phyloP scores from a whole-genome alignment of 1,284 basidiomycete genomes.

The Amylostereum areolatum region DNA sequence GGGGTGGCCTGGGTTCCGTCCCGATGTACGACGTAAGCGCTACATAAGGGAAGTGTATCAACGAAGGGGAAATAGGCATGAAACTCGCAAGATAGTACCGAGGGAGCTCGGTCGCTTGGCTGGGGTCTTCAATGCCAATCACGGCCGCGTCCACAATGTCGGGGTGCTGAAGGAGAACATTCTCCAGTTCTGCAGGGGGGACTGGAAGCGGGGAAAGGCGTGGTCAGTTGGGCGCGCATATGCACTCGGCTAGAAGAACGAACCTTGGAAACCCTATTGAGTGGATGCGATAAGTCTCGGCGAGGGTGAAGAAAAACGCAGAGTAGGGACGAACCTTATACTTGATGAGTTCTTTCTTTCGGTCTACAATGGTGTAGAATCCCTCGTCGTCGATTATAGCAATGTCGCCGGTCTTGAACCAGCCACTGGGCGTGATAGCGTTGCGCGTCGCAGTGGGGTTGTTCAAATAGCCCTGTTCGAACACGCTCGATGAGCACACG shows the following conservation, averaged over 20 bases:
- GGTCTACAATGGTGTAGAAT: slow-evolving; percentile 59
- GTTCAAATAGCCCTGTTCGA: slow-evolving; percentile 54
- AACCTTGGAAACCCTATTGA: slow-evolving; percentile 24
- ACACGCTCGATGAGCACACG: neutral
- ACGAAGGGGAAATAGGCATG: neutral
- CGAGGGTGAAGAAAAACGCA: neutral
- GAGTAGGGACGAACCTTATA: slow-evolving; percentile 48
- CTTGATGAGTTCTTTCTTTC: slow-evolving; percentile 81
- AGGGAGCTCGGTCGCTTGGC: slow-evolving; percentile 73
- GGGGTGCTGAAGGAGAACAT: slow-evolving; percentile 65
- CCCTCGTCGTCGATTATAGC: slow-evolving; percentile 59
- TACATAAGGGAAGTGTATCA: slow-evolving; percentile 15
- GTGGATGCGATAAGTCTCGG: neutral
- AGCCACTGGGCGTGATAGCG: slow-evolving; percentile 65
- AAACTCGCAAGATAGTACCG: slow-evolving; percentile 32
- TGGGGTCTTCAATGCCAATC: slow-evolving; percentile 57
- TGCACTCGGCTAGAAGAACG: neutral
- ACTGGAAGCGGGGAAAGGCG: slow-evolving; percentile 35
- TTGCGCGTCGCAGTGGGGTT: slow-evolving; percentile 61
- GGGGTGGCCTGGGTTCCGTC: slow-evolving; percentile 30
- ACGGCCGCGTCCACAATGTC: slow-evolving; percentile 70
- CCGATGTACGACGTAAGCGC: slow-evolving; percentile 70
- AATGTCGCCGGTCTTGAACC: slow-evolving; percentile 86
- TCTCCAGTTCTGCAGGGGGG: slow-evolving; percentile 79
- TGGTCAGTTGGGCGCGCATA: neutral